Evolutionary conservation across 805 yeast genomes (phyloP).

Genomic region (Sporopachydermia quercuum): DNA sequence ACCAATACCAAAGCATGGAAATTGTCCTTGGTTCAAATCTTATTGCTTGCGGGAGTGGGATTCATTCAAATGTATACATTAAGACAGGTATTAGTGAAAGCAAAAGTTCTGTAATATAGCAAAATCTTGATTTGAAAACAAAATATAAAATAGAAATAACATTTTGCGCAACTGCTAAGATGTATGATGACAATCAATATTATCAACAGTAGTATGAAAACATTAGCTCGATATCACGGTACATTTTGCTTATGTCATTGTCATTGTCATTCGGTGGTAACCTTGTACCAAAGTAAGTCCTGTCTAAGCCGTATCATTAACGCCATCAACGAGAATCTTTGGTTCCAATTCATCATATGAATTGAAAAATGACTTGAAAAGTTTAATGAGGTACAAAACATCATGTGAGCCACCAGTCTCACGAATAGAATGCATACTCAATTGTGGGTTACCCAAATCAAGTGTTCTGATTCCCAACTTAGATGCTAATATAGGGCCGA

Average conservation of each 20-base stretch:
- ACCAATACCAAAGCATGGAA: conserved; percentile 59
- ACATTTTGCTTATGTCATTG: no score
- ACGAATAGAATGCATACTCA: conserved; percentile 87
- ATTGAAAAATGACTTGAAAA: conserved; percentile 52
- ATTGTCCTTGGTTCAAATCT: conserved; percentile 62
- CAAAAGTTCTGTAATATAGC: not conserved
- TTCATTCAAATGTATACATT: not conserved
- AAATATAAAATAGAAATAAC: no score
- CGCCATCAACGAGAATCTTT: conserved; percentile 24
- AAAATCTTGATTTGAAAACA: no score
- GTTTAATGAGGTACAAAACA: conserved; percentile 40
- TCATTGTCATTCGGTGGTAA: no score
- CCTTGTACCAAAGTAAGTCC: no score
- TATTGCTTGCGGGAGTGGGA: conserved; percentile 30
- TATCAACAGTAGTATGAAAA: no score
- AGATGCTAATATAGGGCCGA: conserved; percentile 86
- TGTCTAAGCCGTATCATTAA: no score
- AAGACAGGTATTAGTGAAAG: not conserved
- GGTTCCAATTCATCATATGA: conserved; percentile 26
- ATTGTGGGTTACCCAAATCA: conserved; percentile 83
- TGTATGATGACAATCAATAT: no score
- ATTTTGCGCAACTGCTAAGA: no score
- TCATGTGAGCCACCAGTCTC: conserved; percentile 82
- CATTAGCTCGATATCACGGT: no score
- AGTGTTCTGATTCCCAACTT: conserved; percentile 76